Conservation (phyloP, 768 basidiomycete genomes). For the Boletus pseudopeckii region DNA sequence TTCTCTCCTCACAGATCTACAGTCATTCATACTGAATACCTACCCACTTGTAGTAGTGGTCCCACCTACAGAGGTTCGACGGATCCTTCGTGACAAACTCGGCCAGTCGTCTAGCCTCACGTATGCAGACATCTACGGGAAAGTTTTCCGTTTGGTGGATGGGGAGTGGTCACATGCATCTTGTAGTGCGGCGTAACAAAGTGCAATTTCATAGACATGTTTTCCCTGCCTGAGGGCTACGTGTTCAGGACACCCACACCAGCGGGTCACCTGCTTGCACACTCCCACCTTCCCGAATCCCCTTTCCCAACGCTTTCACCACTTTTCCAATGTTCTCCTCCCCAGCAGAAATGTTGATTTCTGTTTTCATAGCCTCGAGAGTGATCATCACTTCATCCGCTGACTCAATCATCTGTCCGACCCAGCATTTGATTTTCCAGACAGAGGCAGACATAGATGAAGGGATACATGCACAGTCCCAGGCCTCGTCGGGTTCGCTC, state of each 20-base stretch:
- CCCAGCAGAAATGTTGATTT: conserved; percentile 47
- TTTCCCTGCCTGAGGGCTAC: background rate
- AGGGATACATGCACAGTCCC: conserved; percentile 10
- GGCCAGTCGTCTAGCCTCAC: background rate
- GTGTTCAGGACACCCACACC: conserved; percentile 28
- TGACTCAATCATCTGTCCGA: conserved; percentile 41
- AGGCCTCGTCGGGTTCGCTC: conserved; percentile 1
- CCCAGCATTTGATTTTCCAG: conserved; percentile 47
- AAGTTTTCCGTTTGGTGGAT: background rate
- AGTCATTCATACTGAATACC: background rate
- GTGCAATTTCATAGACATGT: background rate
- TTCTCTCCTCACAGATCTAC: background rate
- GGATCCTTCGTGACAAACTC: background rate
- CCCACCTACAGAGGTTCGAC: background rate
- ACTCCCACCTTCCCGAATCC: conserved; percentile 40
- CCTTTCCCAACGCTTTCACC: conserved; percentile 39
- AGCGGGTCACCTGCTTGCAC: conserved; percentile 49
- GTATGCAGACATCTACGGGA: background rate
- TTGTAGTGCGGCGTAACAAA: background rate
- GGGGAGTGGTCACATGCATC: conserved; percentile 6
- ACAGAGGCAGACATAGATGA: conserved; percentile 44
- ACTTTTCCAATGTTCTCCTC: conserved; percentile 43
- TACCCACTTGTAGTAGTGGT: too few species aligned
- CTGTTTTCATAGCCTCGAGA: conserved; percentile 67
- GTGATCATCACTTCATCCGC: conserved; percentile 44